Percentiles rank a stretch among this genome's conserved stretches.
Conservation (phyloP, 495 filamentous ascomycete species). For the Xylaria castorea region DNA sequence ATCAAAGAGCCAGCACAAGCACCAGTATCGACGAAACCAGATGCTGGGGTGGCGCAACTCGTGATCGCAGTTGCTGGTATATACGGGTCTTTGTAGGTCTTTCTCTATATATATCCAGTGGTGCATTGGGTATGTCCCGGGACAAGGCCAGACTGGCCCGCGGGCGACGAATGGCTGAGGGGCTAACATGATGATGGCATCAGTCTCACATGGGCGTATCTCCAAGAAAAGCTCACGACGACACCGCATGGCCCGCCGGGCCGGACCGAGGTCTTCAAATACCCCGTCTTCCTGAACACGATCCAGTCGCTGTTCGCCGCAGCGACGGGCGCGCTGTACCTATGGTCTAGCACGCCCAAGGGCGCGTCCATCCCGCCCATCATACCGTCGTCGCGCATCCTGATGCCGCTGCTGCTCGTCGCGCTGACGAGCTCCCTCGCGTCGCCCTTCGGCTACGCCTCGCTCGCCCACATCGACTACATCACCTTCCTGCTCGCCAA, state of each 20-base stretch:
- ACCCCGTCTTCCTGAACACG: conserved; percentile 93
- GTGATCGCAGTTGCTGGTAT: conserved; percentile 90
- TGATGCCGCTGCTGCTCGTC: conserved; percentile 82
- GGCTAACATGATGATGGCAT: conserved; percentile 27
- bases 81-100: conserved; percentile 89
- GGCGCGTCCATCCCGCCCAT: conserved; percentile 62
- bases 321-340: conserved; percentile 80
- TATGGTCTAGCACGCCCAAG: conserved; percentile 66
- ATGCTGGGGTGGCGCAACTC: conserved; percentile 70
- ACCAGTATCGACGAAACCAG: conserved; percentile 43
- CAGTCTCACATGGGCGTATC: conserved; percentile 92
- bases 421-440: conserved; percentile 87
- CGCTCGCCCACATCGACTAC: conserved; percentile 94
- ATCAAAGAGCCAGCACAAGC: conserved; percentile 39
- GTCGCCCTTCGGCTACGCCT: conserved; percentile 93
- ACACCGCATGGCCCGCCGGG: conserved; percentile 75
- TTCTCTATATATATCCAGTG: not conserved
- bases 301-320: conserved; percentile 93
- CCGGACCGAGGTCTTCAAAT: conserved; percentile 78
- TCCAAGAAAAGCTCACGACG: conserved; percentile 97
- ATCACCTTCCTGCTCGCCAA: conserved; percentile 98
- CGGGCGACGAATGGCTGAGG: not conserved
- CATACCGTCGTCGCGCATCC: conserved; percentile 75
- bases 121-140: not conserved
- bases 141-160: not conserved